Conservation (phyloP, 768 basidiomycete genomes). For the Russula earlei region DNA sequence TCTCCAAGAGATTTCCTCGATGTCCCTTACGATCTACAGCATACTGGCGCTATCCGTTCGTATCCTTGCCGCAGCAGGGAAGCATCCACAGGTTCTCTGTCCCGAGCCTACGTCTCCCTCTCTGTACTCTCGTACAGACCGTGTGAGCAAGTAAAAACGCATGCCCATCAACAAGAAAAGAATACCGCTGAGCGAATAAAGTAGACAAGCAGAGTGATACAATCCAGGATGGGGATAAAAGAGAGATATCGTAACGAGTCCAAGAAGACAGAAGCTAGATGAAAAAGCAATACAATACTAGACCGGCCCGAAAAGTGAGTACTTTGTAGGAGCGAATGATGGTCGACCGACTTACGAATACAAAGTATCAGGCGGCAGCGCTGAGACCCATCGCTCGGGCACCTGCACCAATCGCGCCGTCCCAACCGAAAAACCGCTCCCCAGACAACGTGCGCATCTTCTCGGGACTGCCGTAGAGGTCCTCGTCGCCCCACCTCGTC, state of each 20-base stretch:
- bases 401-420: constrained; percentile 69
- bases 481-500: constrained; percentile 35
- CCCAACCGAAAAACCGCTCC: constrained; percentile 74
- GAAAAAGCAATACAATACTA: neutral
- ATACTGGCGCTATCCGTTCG: too few species aligned
- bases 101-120: too few species aligned
- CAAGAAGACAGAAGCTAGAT: constrained; percentile 1
- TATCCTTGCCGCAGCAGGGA: too few species aligned
- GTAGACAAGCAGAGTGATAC: neutral
- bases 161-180: neutral
- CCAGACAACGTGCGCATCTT: constrained; percentile 26
- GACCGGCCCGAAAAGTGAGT: constrained; percentile 5
- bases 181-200: neutral
- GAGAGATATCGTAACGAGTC: neutral
- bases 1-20: too few species aligned
- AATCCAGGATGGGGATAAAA: neutral
- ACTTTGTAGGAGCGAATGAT: neutral
- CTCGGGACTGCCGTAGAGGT: constrained; percentile 26
- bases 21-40: too few species aligned
- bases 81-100: too few species aligned
- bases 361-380: constrained; percentile 19
- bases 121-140: neutral
- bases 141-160: neutral
- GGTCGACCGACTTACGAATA: constrained; percentile 1
- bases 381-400: constrained; percentile 69